Evolutionary conservation across 495 filamentous ascomycete species (phyloP), one percentile per base, ranked within the genome.

Genomic region (Daldinia loculata): DNA sequence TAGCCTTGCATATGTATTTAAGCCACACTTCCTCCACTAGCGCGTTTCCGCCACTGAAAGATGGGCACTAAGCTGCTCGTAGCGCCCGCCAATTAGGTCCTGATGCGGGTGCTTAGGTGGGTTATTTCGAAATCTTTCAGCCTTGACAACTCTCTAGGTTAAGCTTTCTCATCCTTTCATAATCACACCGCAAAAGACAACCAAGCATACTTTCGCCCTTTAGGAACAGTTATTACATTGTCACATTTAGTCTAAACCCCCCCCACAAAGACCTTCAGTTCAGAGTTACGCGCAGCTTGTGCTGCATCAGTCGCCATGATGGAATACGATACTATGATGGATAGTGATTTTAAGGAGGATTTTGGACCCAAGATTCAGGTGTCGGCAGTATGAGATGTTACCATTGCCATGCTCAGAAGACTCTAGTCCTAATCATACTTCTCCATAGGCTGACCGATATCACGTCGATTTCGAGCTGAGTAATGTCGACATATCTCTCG

Each of bases 401-500:
- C 34, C 41, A 48, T 70, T 51, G 62, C 75, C 63, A 59, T 56
- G 38, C 17, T 26, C 30, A 22, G 52, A 43, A 15, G n/a, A 24
- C 22, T 12, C 7, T 24, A 51, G 15, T 56, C 32, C 53, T 74
- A 65, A 68, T 59, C 15, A 24, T 56, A 15, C 26, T 17, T 53
- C 56, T 43, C 56, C 53, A 53, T 72, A 95, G 92, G 91, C 88
- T 48, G 89, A 90, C 74, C 79, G 81, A 26, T 82, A 87, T 67
- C 88, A 88, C 74, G 92, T 94, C 74, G 89, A 97, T 80, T 97
- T 96, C 81, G 85, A 92, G 77, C 86, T 97, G 57, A 87, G 82
- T 76, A 90, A 91, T 67, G 89, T 92, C 64, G 91, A 95, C 77
- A 87, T 97, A 59, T 87, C 92, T 66, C 93, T 98, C 74, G 96